Evolutionary conservation across 2,329 filamentous ascomycete genomes (phyloP).

Genomic region (Exophiala calicioides): DNA sequence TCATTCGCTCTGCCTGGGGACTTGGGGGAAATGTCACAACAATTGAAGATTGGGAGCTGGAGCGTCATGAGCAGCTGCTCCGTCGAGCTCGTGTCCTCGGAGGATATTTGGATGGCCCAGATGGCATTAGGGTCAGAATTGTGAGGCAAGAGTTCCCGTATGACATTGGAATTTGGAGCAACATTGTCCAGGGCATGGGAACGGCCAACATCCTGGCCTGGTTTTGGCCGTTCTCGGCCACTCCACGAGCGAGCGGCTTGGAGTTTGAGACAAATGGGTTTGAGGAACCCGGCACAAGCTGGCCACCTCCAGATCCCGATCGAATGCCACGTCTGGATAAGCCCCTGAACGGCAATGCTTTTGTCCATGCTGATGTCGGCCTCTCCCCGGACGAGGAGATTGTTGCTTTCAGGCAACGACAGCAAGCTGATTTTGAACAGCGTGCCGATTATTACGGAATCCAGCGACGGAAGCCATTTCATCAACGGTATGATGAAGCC

Average conservation of each 20-base stretch:
- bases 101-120: slow-evolving; percentile 59
- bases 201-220: slow-evolving; percentile 49
- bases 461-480: slow-evolving; percentile 44
- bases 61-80: slow-evolving; percentile 49
- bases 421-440: slow-evolving; percentile 53
- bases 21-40: slow-evolving; percentile 62
- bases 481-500: slow-evolving; percentile 39
- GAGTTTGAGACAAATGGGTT: slow-evolving; percentile 62
- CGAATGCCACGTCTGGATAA: slow-evolving; percentile 44
- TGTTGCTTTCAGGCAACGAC: slow-evolving; percentile 56
- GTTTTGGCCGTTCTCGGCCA: slow-evolving; percentile 62
- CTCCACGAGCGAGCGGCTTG: slow-evolving; percentile 51
- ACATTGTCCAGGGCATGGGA: slow-evolving; percentile 61
- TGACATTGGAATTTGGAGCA: slow-evolving; percentile 63
- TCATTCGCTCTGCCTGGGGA: slow-evolving; percentile 57
- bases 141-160: slow-evolving; percentile 65
- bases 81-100: slow-evolving; percentile 53
- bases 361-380: slow-evolving; percentile 31
- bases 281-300: slow-evolving; percentile 49
- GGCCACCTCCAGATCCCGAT: slow-evolving; percentile 54
- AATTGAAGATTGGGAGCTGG: slow-evolving; percentile 65
- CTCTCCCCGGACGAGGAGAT: slow-evolving; percentile 46
- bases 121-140: slow-evolving; percentile 57
- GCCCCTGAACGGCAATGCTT: slow-evolving; percentile 24
- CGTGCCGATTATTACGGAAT: slow-evolving; percentile 40